A percentile compares a stretch with the other conserved stretches of the same genome.
phyloP scores from a whole-genome alignment of 2,329 filamentous ascomycete genomes.

The Pyricularia pennisetigena region DNA sequence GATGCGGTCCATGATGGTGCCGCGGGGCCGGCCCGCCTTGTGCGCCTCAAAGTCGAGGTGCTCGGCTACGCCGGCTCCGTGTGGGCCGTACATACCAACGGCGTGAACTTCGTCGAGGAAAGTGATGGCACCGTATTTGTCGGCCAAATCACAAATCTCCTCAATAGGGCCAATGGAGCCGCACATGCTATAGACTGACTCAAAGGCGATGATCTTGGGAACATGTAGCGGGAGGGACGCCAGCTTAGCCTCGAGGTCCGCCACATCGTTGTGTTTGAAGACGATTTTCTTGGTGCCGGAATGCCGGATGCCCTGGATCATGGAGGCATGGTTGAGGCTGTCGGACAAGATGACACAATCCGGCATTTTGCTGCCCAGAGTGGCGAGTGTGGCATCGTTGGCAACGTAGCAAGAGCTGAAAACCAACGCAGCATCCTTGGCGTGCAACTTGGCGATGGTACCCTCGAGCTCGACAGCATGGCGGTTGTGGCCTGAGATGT shows the following conservation, averaged over 20 bases:
- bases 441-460: conserved; percentile 77
- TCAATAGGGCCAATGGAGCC: conserved; percentile 94
- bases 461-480: conserved; percentile 80
- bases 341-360: conserved; percentile 97
- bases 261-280: conserved; percentile 97
- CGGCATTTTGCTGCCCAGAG: conserved; percentile 91
- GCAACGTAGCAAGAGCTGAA: conserved; percentile 98
- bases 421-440: conserved; percentile 84
- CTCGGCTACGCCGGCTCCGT: conserved; percentile 91
- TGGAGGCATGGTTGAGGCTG: conserved; percentile 94
- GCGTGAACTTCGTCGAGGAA: conserved; percentile 98
- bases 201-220: conserved; percentile 97
- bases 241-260: conserved; percentile 84
- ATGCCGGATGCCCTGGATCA: conserved; percentile 98
- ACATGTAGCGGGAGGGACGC: conserved; percentile 74
- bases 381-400: conserved; percentile 93
- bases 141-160: conserved; percentile 88
- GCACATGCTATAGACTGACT: conserved; percentile 99
- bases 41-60: conserved; percentile 93
- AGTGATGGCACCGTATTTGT: conserved; percentile 95
- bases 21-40: conserved; percentile 59
- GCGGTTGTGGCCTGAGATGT: conserved; percentile 96
- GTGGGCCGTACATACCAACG: conserved; percentile 97
- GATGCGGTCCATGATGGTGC: conserved; percentile 88
- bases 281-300: conserved; percentile 96